Base-by-base conservation (phyloP, 202 grass and related monocot species). In the Dendrocalamus latiflorus region DNA sequence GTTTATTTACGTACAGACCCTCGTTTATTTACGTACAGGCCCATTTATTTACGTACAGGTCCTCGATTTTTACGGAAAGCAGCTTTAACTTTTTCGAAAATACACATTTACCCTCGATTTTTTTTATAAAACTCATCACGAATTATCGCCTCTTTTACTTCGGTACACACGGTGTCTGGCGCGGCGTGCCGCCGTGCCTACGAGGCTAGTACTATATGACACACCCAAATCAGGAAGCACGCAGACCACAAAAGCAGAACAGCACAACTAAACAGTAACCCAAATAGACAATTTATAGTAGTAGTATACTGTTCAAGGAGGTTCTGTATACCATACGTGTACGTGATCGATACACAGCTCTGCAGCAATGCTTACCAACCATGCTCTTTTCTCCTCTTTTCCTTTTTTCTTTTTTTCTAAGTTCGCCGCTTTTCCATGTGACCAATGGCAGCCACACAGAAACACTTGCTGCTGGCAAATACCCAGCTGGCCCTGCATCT, bases 381-480 rank as follows among this genome's bases (percentile, higher is more conserved):
- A 8, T 4, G 58, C 7, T 20, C 9, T 6, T 77, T 62, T 71
- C 7, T 15, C 58, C 24, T 1, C 2, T 28, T 42, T 74, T 6
- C 1, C 11, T 3, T 60, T 79, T 25, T n/a, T n/a, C 5, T 18
- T 22, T 9, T 12, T 58, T 11, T 57, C 34, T 24, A 77, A 67
- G 65, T 17, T 89, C 22, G 78, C 88, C 78, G 88, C 88, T 73
- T 49, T 78, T 67, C 58, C 78, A 89, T 86, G 88, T 89, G 88
- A 86, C 73, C 87, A 72, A 85, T 85, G 33, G 56, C 21, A 85
- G 72, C 82, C 72, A 60, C 72, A 65, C 28, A 89, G 57, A 77
- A 82, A 77, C 74, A 78, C 65, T 63, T 45, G 69, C 65, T 48
- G 87, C 72, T 70, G 86, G 81, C 70, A 75, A 86, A 77, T 49